A percentile compares a stretch with the other conserved stretches of the same genome.
These are phyloP conservation scores for Tilletia indica DNA, from an alignment of 1,284 basidiomycete genomes.

Conservation along the genomic window DNA sequence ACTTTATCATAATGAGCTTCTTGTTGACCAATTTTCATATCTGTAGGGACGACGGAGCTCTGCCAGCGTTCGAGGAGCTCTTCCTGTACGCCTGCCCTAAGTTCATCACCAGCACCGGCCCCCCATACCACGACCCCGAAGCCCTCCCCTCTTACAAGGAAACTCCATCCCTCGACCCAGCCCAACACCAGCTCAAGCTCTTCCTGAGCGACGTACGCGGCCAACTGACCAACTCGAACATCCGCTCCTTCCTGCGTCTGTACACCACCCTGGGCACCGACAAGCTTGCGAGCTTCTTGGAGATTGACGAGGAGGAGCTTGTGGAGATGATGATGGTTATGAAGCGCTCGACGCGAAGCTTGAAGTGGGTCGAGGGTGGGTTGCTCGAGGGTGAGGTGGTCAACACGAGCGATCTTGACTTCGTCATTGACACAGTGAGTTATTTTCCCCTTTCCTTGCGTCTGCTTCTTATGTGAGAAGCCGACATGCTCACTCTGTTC, in stretches of 20 bases:
- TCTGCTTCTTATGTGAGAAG: not conserved
- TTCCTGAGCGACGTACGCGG: slow-evolving; percentile 78
- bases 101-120: slow-evolving; percentile 83
- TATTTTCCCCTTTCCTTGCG: not conserved
- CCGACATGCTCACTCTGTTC: not conserved
- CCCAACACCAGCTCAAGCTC: slow-evolving; percentile 76
- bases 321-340: slow-evolving; percentile 95
- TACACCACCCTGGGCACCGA: slow-evolving; percentile 89
- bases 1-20: too few relatives aligned
- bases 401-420: slow-evolving; percentile 88
- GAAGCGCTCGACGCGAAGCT: slow-evolving; percentile 70
- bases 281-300: slow-evolving; percentile 85
- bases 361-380: slow-evolving; percentile 67
- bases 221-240: slow-evolving; percentile 74
- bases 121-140: slow-evolving; percentile 81
- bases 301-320: slow-evolving; percentile 84
- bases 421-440: slow-evolving; percentile 84
- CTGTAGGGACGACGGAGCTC: slow-evolving; percentile 61
- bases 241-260: slow-evolving; percentile 87
- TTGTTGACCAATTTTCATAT: not conserved
- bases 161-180: slow-evolving; percentile 66
- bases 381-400: slow-evolving; percentile 82
- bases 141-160: slow-evolving; percentile 65
- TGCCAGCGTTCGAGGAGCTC: slow-evolving; percentile 86
- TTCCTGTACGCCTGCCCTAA: slow-evolving; percentile 93